These are phyloP conservation scores for Phlyctochytrium bullatum DNA, from an alignment of 192 early-diverging fungal species.

Conservation along the genomic window DNA sequence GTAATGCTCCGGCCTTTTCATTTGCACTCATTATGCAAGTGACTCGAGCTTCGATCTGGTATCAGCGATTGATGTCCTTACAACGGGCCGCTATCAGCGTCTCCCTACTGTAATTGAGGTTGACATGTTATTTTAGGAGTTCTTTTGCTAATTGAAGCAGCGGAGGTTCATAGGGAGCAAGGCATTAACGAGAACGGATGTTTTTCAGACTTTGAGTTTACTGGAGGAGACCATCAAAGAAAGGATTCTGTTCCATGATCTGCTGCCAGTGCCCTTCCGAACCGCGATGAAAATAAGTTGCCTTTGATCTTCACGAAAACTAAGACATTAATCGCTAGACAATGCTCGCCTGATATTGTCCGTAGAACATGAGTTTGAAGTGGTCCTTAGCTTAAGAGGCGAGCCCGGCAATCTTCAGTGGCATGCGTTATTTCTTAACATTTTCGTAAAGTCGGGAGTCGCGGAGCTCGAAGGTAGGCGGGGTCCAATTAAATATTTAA, in stretches of 20 bases:
- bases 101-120: constrained; percentile 75
- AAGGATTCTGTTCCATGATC: constrained; percentile 69
- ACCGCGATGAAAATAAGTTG: constrained; percentile 27
- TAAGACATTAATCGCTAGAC: constrained; percentile 22
- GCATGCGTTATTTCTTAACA: constrained; percentile 67
- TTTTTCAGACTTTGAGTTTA: constrained; percentile 55
- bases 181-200: constrained; percentile 55
- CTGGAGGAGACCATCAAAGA: constrained; percentile 71
- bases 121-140: background rate
- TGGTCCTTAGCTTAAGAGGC: constrained; percentile 68
- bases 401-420: constrained; percentile 55
- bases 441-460: constrained; percentile 60
- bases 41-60: constrained; percentile 78
- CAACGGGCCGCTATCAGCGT: constrained; percentile 76
- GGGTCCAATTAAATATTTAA: background rate
- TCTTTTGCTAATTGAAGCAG: constrained; percentile 1
- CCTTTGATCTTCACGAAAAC: background rate
- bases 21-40: constrained; percentile 31
- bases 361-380: constrained; percentile 66
- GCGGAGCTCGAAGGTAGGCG: constrained; percentile 33
- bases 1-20: constrained; percentile 10
- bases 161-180: constrained; percentile 49
- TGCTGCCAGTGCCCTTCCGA: constrained; percentile 53
- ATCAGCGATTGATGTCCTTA: constrained; percentile 83
- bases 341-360: constrained; percentile 73